A percentile compares a stretch with the other conserved stretches of the same genome.
phyloP scores from a whole-genome alignment of 2,329 filamentous ascomycete species.

The Phaeoacremonium minimum region DNA sequence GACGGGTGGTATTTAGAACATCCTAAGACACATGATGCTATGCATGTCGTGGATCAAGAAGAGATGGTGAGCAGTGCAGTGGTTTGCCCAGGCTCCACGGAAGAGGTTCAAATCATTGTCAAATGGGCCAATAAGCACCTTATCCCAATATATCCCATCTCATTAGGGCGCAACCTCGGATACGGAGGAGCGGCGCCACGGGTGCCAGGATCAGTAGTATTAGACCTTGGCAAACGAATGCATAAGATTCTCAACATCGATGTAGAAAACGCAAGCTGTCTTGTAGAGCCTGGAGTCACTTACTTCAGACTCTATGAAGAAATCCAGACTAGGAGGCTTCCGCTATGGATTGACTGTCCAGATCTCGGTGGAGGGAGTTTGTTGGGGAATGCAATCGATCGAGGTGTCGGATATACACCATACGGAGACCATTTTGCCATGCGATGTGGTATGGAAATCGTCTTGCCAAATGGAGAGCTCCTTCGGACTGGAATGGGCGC shows the following conservation, averaged over 20 bases:
- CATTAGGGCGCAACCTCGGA: conserved; percentile 44
- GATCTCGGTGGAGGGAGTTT: conserved; percentile 37
- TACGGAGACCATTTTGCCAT: conserved; percentile 37
- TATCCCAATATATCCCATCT: conserved; percentile 44
- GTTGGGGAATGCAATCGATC: conserved; percentile 39
- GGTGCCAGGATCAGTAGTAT: conserved; percentile 42
- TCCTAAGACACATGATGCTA: conserved; percentile 34
- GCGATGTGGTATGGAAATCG: conserved; percentile 37
- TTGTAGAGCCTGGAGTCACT: conserved; percentile 53
- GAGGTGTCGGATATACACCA: conserved; percentile 41
- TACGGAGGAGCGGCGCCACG: conserved; percentile 52
- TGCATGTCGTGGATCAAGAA: conserved; percentile 34
- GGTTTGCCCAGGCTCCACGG: conserved; percentile 23
- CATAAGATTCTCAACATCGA: conserved; percentile 47
- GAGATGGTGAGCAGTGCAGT: conserved; percentile 36
- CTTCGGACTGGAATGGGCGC: conserved; percentile 42
- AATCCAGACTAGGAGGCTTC: conserved; percentile 32
- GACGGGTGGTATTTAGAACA: conserved; percentile 28
- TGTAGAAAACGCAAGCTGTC: conserved; percentile 39
- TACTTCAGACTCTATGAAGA: conserved; percentile 47
- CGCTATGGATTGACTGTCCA: conserved; percentile 37
- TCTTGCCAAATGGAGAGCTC: conserved; percentile 34
- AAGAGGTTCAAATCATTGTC: conserved; percentile 41
- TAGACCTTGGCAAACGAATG: conserved; percentile 51
- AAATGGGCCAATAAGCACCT: conserved; percentile 36